Evolutionary conservation across 306 rosid genomes (phyloP).

Genomic region (Cicer arietinum): DNA sequence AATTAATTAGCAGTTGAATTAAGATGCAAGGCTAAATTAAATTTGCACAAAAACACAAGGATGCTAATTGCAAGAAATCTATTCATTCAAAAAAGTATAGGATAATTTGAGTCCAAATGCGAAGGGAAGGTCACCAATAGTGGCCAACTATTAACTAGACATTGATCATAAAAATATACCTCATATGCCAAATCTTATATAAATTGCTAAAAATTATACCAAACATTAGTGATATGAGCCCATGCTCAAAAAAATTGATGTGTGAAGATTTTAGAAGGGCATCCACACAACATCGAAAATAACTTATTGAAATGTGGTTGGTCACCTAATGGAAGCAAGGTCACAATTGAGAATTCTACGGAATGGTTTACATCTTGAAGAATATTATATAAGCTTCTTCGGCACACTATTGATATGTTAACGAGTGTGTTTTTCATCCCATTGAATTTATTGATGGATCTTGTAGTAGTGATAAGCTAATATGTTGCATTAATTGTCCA

Average conservation of each 20-base stretch:
- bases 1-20: too few species aligned
- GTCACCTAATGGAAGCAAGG: conserved; percentile 97
- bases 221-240: conserved; percentile 92
- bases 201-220: too few species aligned
- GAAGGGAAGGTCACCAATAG: too few species aligned
- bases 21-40: too few species aligned
- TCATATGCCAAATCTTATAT: too few species aligned
- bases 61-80: too few species aligned
- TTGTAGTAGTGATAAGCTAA: conserved; percentile 86
- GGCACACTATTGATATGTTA: conserved; percentile 79
- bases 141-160: too few species aligned
- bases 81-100: too few species aligned
- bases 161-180: too few species aligned
- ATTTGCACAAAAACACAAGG: too few species aligned
- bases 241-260: conserved; percentile 95
- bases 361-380: conserved; percentile 90
- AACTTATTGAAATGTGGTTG: conserved; percentile 84
- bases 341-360: conserved; percentile 87
- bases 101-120: too few species aligned
- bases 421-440: conserved; percentile 84
- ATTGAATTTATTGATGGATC: conserved; percentile 80
- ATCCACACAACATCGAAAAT: conserved; percentile 92
- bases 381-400: conserved; percentile 90
- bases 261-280: conserved; percentile 92
- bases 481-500: conserved; percentile 28